Conservation (phyloP, 805 yeast species). For the Barnettozyma sucrosica region DNA sequence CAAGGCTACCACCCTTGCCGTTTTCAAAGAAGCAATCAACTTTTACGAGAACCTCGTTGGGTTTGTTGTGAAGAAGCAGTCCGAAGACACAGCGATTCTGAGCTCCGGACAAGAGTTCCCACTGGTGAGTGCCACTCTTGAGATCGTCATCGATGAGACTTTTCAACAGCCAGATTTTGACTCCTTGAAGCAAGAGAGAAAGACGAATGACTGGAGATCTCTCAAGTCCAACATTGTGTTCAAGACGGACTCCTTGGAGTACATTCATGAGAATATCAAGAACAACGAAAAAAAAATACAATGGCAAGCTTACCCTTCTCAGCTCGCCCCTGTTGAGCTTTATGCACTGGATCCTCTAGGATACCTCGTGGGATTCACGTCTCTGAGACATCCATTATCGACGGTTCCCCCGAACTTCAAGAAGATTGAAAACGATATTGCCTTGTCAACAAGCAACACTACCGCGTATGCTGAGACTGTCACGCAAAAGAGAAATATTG, state of each 20-base stretch:
- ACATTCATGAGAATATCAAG: slow-evolving; percentile 25
- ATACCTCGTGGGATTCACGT: slow-evolving; percentile 72
- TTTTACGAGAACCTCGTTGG: slow-evolving; percentile 52
- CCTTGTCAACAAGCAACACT: slow-evolving; percentile 14
- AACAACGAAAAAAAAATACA: slow-evolving; percentile 24
- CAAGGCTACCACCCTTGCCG: slow-evolving; percentile 42
- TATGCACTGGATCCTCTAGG: slow-evolving; percentile 84
- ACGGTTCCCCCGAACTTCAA: slow-evolving; percentile 34
- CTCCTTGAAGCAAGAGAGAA: slow-evolving; percentile 25
- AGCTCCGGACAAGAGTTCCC: slow-evolving; percentile 26
- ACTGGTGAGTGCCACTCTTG: slow-evolving; percentile 25
- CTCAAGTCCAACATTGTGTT: slow-evolving; percentile 36
- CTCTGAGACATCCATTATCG: slow-evolving; percentile 50
- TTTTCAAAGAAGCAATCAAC: slow-evolving; percentile 40
- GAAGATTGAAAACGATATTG: neutral
- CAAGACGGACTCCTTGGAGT: slow-evolving; percentile 26
- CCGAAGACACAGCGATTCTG: slow-evolving; percentile 23
- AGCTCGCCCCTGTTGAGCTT: slow-evolving; percentile 66
- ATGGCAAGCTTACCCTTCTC: slow-evolving; percentile 64
- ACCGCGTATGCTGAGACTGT: slow-evolving; percentile 9
- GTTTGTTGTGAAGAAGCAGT: slow-evolving; percentile 26
- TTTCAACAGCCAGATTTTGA: slow-evolving; percentile 23
- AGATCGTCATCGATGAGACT: slow-evolving; percentile 21
- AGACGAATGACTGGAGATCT: slow-evolving; percentile 45
- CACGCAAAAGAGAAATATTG: slow-evolving; percentile 45